Conservation (phyloP, 768 basidiomycete species). For the Chiua virens region DNA sequence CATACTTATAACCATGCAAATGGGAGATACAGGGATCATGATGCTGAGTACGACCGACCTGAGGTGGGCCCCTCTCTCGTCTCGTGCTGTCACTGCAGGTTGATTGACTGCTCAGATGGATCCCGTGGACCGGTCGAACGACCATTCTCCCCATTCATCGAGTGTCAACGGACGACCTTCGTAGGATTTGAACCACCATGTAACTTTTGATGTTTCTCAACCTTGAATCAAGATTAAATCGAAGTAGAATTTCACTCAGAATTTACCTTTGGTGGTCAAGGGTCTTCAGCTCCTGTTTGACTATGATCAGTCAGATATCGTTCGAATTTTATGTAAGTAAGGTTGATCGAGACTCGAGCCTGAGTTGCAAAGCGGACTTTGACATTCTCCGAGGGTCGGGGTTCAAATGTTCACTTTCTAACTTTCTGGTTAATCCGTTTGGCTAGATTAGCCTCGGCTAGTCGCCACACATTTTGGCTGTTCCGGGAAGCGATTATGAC, state of each 20-base stretch:
- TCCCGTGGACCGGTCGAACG: slow-evolving; percentile 17
- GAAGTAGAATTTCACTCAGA: not conserved
- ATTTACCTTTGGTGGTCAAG: too few relatives aligned
- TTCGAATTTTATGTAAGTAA: too few relatives aligned
- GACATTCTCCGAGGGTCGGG: too few relatives aligned
- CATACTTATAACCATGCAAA: slow-evolving; percentile 24
- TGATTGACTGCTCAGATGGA: slow-evolving; percentile 5
- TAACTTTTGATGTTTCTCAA: not conserved
- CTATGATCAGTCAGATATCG: too few relatives aligned
- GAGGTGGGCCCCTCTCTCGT: slow-evolving; percentile 10
- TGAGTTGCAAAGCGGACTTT: too few relatives aligned
- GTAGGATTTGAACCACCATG: slow-evolving; percentile 4
- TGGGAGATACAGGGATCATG: slow-evolving; percentile 27
- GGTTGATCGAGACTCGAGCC: too few relatives aligned
- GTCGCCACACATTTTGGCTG: too few relatives aligned
- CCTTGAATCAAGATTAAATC: not conserved
- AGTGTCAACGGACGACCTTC: slow-evolving; percentile 24
- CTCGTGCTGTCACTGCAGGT: not conserved
- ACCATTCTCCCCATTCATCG: slow-evolving; percentile 21
- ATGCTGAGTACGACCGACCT: slow-evolving; percentile 23
- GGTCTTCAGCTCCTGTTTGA: not conserved
- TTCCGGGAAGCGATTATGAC: too few relatives aligned
- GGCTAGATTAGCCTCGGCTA: too few relatives aligned
- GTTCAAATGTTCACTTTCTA: too few relatives aligned
- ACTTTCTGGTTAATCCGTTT: too few relatives aligned